A percentile compares a stretch with the other conserved stretches of the same genome.
Conservation (phyloP, 192 early-diverging fungal species). For the Oehlia diaphana region DNA sequence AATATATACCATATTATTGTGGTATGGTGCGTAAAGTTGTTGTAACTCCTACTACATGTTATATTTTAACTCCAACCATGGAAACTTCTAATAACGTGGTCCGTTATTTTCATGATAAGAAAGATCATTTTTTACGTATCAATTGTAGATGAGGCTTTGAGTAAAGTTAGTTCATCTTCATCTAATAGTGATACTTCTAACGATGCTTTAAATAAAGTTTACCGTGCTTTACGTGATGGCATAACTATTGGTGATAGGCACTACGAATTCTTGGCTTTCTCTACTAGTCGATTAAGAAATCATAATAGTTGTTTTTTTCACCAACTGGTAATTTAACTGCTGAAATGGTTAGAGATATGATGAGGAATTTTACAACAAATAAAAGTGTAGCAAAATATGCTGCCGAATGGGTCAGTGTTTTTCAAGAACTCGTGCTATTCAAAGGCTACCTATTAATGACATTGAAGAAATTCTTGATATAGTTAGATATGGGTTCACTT, state of each 20-base stretch:
- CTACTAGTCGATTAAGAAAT: conserved; percentile 63
- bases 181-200: conserved; percentile 8
- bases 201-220: conserved; percentile 52
- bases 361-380: conserved; percentile 70
- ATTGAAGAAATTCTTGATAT: conserved; percentile 59
- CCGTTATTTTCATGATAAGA: conserved; percentile 49
- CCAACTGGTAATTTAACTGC: conserved; percentile 43
- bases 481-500: conserved; percentile 52
- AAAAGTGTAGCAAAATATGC: conserved; percentile 68
- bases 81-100: conserved; percentile 74
- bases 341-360: conserved; percentile 58
- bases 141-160: conserved; percentile 63
- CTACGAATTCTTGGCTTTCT: conserved; percentile 67
- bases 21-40: conserved; percentile 54
- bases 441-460: conserved; percentile 38
- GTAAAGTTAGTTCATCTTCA: conserved; percentile 36
- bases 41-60: conserved; percentile 67
- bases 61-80: conserved; percentile 59
- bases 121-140: conserved; percentile 68
- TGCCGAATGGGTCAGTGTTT: conserved; percentile 77
- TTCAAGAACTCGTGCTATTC: conserved; percentile 62
- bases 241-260: conserved; percentile 52
- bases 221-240: conserved; percentile 45
- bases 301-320: conserved; percentile 74
- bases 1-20: conserved; percentile 43